These are phyloP conservation scores for Micromonas commoda DNA, from an alignment of 139 green algal genomes.

Conservation along the genomic window DNA sequence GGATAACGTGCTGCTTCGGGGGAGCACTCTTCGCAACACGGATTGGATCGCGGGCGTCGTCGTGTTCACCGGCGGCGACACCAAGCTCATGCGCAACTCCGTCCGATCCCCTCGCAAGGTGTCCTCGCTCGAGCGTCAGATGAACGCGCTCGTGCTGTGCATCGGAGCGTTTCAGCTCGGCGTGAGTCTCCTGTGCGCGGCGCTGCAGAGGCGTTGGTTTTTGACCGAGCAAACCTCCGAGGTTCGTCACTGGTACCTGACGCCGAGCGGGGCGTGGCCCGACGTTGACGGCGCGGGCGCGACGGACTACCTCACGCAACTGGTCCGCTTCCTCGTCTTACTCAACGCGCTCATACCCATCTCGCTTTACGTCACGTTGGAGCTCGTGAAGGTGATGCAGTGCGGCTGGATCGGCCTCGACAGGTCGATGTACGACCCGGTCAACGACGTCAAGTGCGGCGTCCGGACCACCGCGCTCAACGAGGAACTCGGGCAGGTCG, in stretches of 20 bases:
- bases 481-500: constrained; percentile 89
- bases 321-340: constrained; percentile 79
- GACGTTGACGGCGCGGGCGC: not conserved
- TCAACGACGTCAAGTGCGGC: not conserved
- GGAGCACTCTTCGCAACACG: constrained; percentile 72
- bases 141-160: constrained; percentile 42
- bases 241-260: not conserved
- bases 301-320: constrained; percentile 56
- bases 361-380: constrained; percentile 93
- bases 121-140: constrained; percentile 34
- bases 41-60: constrained; percentile 65
- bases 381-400: constrained; percentile 69
- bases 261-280: not conserved
- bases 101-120: constrained; percentile 40
- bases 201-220: constrained; percentile 22
- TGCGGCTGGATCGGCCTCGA: not conserved
- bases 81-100: constrained; percentile 42
- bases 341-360: constrained; percentile 81
- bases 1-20: constrained; percentile 36
- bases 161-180: constrained; percentile 49
- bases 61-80: constrained; percentile 84
- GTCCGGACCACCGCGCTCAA: constrained; percentile 89
- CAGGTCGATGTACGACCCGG: not conserved
- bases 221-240: not conserved
- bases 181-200: constrained; percentile 37